These are phyloP conservation scores for Ceratobasidium sp. DNA, from an alignment of 1,284 basidiomycete genomes.

Conservation along the genomic window DNA sequence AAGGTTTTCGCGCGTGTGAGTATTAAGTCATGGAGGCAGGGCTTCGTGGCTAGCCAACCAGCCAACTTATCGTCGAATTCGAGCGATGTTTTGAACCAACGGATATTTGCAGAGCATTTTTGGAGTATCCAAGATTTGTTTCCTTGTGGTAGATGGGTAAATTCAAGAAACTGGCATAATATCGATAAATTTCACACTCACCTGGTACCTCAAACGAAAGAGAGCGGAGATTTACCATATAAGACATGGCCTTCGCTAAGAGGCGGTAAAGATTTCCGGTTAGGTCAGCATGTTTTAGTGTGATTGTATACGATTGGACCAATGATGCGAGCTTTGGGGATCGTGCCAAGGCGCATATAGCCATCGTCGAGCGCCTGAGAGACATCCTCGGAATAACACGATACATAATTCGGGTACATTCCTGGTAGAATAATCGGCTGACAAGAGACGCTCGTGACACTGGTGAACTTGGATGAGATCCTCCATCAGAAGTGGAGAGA, in stretches of 20 bases:
- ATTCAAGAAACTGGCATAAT: background rate
- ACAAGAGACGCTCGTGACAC: slow-evolving; percentile 19
- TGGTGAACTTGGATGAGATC: background rate
- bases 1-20: slow-evolving; percentile 29
- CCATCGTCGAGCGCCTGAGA: slow-evolving; percentile 8
- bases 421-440: slow-evolving; percentile 9
- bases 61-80: slow-evolving; percentile 31
- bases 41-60: slow-evolving; percentile 29
- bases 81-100: slow-evolving; percentile 34
- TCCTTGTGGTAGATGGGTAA: background rate
- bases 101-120: slow-evolving; percentile 23
- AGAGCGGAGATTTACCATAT: slow-evolving; percentile 25
- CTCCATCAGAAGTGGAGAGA: background rate
- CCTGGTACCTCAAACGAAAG: slow-evolving; percentile 36
- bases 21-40: slow-evolving; percentile 21
- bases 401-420: slow-evolving; percentile 19
- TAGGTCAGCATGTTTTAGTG: slow-evolving; percentile 23
- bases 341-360: slow-evolving; percentile 20
- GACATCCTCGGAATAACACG: slow-evolving; percentile 23
- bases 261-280: slow-evolving; percentile 16
- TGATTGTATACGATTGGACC: slow-evolving; percentile 29
- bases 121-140: slow-evolving; percentile 33
- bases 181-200: background rate
- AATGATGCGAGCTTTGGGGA: slow-evolving; percentile 12
- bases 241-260: slow-evolving; percentile 8